These are phyloP conservation scores for Teunomyces pallodes DNA, from an alignment of 805 yeast species.

Conservation along the genomic window DNA sequence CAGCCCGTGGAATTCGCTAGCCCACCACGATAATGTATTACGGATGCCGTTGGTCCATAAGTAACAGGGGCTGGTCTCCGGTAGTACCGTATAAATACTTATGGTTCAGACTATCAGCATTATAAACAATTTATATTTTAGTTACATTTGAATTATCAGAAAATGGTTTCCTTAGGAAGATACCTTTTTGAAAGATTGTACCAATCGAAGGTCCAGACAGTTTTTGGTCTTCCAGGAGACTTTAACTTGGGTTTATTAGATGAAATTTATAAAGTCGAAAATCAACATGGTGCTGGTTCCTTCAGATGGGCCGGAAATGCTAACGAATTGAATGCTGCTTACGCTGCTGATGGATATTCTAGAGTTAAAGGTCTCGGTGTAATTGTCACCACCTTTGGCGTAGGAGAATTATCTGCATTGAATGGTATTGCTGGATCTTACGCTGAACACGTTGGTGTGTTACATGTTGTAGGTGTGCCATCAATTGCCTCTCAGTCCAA, in stretches of 20 bases:
- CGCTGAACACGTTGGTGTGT: constrained; percentile 84
- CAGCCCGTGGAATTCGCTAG: neutral
- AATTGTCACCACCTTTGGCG: constrained; percentile 84
- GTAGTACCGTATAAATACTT: neutral
- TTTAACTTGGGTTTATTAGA: constrained; percentile 72
- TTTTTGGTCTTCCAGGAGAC: constrained; percentile 82
- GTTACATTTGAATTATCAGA: too few relatives aligned
- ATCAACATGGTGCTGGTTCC: constrained; percentile 21
- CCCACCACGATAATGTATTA: too few relatives aligned
- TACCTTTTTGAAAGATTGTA: constrained; percentile 76
- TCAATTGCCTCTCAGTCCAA: constrained; percentile 69
- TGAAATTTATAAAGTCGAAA: constrained; percentile 69
- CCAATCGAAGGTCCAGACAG: constrained; percentile 67
- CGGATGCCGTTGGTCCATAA: constrained; percentile 1
- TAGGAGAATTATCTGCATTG: constrained; percentile 81
- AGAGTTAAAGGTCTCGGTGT: constrained; percentile 75
- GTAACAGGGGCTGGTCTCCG: neutral
- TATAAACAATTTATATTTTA: neutral
- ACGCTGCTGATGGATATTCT: constrained; percentile 87
- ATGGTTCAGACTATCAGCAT: neutral
- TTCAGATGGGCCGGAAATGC: constrained; percentile 89
- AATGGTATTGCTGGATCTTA: constrained; percentile 87
- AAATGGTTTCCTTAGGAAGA: constrained; percentile 59
- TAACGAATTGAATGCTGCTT: constrained; percentile 85
- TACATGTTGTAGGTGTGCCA: constrained; percentile 87